Base-by-base conservation (phyloP, 2,329 filamentous ascomycete genomes). In the Hypomyces perniciosus region DNA sequence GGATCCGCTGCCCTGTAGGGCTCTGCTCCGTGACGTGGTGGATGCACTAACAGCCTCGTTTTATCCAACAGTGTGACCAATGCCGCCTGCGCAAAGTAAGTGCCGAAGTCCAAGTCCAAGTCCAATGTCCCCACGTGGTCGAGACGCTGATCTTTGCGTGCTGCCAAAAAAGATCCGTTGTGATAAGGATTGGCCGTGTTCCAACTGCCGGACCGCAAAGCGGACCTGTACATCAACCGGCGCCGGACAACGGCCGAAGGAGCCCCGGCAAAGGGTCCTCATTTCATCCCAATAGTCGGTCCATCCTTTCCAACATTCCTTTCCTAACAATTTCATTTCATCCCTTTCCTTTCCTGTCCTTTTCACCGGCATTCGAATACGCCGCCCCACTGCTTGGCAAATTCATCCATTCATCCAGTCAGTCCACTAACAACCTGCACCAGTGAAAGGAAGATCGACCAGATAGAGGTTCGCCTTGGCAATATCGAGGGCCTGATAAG, bases 251-350 rank as follows among this genome's bases (percentile, higher is more conserved):
- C 73, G 76, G 53, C 75, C 77, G 28, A 79, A 76, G 60, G 78
- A 81, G 59, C 67, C 71, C 41, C 71, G 78, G 38, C 78, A 81
- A 58, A 69, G 79, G 47, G 78, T 82, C 37, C 68, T 82, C 55
- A 81, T 82, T 52, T 81, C 79, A 2, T 78, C 77, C 40, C 78
- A 81, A 72, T 82, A 82, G 78, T 81, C 65, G 57, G 76, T 69
- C 34, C n/a, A 37, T 10, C 9, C 10, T 10, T 43, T 20, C n/a
- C 34, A 47, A 37, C 42, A 35, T 41, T 43, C 34, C 46, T 48
- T 40, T 39, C 29, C 45, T 51, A 10, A 8, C 9, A 8, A 34
- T 53, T 8, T 34, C 12, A 33, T 20, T 20, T 20, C 45, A 10
- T 43, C 28, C 13, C 37, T 34, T 7, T 40, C 9, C 29, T 20